A percentile compares a stretch with the other conserved stretches of the same genome.
phyloP scores from a whole-genome alignment of 1,284 basidiomycete species.

The Cerioporus squamosus region DNA sequence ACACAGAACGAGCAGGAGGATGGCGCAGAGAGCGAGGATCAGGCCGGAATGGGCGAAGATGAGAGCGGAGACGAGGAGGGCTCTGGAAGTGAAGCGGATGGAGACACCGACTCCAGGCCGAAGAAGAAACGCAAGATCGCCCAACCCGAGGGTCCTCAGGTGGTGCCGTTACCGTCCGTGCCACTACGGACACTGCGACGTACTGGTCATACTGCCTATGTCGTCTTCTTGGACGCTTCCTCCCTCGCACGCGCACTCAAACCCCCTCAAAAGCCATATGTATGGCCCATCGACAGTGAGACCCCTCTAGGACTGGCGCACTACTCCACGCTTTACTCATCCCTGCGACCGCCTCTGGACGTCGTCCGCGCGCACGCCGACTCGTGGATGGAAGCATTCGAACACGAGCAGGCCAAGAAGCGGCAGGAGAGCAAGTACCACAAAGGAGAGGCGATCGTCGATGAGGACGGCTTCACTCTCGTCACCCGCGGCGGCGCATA shows the following conservation, averaged over 20 bases:
- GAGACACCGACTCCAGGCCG: conserved; percentile 41
- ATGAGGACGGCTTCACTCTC: conserved; percentile 92
- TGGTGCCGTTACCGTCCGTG: conserved; percentile 60
- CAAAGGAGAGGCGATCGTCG: conserved; percentile 85
- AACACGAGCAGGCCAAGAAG: conserved; percentile 67
- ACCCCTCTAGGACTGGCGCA: conserved; percentile 71
- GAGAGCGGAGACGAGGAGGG: conserved; percentile 34
- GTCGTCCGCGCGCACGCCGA: conserved; percentile 77
- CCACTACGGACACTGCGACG: conserved; percentile 59
- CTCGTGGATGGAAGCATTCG: conserved; percentile 74
- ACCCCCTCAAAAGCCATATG: conserved; percentile 45
- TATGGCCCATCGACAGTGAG: conserved; percentile 62
- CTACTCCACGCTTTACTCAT: conserved; percentile 65
- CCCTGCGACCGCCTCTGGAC: conserved; percentile 74
- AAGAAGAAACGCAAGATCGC: conserved; percentile 50
- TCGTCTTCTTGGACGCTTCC: conserved; percentile 79
- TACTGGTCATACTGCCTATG: conserved; percentile 71
- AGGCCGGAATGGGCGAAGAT: conserved; percentile 39
- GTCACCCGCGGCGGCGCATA: conserved; percentile 89
- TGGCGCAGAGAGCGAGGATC: conserved; percentile 38
- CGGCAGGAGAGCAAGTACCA: conserved; percentile 70
- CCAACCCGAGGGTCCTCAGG: conserved; percentile 44
- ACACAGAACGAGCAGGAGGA: conserved; percentile 35
- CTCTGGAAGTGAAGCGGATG: conserved; percentile 28
- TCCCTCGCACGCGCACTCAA: conserved; percentile 70